phyloP scores from a whole-genome alignment of 495 filamentous ascomycete species.

The Aspergillus coremiiformis region DNA sequence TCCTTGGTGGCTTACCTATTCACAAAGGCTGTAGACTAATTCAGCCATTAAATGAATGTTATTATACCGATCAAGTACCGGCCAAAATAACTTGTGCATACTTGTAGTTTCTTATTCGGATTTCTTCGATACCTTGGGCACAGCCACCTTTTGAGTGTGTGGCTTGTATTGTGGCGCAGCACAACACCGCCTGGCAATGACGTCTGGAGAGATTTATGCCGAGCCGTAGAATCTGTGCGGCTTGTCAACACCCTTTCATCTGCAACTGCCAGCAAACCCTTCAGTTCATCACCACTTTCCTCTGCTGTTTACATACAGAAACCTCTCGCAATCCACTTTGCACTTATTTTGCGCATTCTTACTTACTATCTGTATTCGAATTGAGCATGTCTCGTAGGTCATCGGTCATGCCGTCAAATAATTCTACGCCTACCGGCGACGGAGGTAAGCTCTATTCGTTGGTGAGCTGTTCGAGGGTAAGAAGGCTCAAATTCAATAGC shows the following conservation, averaged over 20 bases:
- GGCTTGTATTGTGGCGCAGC: conserved; percentile 30
- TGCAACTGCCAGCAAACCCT: conserved; percentile 18
- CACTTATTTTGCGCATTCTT: not conserved
- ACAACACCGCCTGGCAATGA: conserved; percentile 30
- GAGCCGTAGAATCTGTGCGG: conserved; percentile 24
- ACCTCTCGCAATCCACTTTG: not conserved
- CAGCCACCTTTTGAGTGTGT: conserved; percentile 1
- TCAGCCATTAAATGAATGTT: conserved; percentile 20
- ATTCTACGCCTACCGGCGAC: conserved; percentile 27
- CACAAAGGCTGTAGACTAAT: conserved; percentile 33
- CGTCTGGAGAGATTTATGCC: conserved; percentile 23
- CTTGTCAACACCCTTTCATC: conserved; percentile 22
- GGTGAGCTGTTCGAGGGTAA: conserved; percentile 2
- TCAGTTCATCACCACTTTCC: conserved; percentile 3
- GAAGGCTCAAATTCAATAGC: conserved; percentile 36
- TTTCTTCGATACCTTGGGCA: too few relatives aligned
- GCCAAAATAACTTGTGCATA: not conserved
- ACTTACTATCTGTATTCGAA: not conserved
- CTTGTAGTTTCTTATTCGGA: not conserved
- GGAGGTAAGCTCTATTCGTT: conserved; percentile 31
- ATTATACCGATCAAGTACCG: conserved; percentile 19
- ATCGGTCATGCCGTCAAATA: conserved; percentile 34
- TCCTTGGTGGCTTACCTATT: conserved; percentile 27
- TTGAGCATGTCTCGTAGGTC: conserved; percentile 44
- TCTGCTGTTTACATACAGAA: not conserved